A percentile compares a stretch with the other conserved stretches of the same genome.
phyloP scores from a whole-genome alignment of 2,329 filamentous ascomycete genomes.

The Paracoccidioides brasiliensis region DNA sequence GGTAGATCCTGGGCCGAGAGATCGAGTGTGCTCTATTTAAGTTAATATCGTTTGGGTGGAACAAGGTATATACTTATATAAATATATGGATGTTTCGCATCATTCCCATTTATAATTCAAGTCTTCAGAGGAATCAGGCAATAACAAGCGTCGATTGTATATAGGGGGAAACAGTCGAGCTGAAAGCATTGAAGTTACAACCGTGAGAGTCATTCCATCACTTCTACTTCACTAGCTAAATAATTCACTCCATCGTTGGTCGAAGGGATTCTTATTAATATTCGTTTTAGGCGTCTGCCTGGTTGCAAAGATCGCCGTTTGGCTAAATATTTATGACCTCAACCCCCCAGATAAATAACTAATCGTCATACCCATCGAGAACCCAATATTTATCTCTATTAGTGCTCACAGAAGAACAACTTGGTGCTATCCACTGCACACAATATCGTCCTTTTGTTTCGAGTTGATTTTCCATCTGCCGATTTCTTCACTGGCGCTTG shows the following conservation, averaged over 20 bases:
- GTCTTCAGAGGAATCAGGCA: too few species aligned
- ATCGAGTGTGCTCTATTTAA: background rate
- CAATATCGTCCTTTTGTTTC: background rate
- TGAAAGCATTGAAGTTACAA: too few species aligned
- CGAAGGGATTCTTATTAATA: too few species aligned
- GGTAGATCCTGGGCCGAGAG: background rate
- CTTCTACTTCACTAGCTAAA: background rate
- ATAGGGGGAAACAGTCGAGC: too few species aligned
- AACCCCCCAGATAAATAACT: background rate
- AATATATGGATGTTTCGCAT: too few species aligned
- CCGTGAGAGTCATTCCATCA: too few species aligned
- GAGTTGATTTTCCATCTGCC: background rate
- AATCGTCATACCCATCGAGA: too few species aligned
- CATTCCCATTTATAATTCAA: too few species aligned
- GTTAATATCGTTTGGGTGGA: background rate
- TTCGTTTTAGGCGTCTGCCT: too few species aligned
- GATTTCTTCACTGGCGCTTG: background rate
- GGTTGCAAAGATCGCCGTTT: background rate
- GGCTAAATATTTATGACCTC: background rate
- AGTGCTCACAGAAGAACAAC: too few species aligned
- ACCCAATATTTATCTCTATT: too few species aligned
- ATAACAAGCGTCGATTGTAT: too few species aligned
- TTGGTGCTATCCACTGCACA: background rate
- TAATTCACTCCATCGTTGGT: background rate
- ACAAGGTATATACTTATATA: background rate